phyloP scores from a whole-genome alignment of 169 alveolate species.

The Cryptosporidium bovis region DNA sequence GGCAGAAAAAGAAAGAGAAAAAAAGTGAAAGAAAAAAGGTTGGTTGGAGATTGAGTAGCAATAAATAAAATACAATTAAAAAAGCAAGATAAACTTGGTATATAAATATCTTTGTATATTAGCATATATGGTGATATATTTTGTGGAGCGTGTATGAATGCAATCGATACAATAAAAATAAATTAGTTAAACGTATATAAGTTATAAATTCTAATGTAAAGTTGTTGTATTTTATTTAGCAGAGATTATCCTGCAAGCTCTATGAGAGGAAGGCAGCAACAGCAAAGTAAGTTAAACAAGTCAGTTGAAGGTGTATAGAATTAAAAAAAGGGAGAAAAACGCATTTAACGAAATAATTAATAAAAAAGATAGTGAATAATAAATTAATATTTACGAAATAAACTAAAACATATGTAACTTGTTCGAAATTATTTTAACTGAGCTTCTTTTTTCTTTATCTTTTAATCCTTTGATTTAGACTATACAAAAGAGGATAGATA shows the following conservation, averaged over 20 bases:
- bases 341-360: too few species aligned
- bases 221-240: too few species aligned
- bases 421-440: background rate
- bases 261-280: too few species aligned
- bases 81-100: slow-evolving; percentile 3
- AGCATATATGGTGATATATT: background rate
- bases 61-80: slow-evolving; percentile 1
- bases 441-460: too few species aligned
- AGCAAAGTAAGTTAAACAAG: background rate
- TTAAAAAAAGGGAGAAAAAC: too few species aligned
- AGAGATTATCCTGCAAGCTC: too few species aligned
- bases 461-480: too few species aligned
- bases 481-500: background rate
- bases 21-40: background rate
- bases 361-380: background rate
- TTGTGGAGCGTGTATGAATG: background rate
- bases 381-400: background rate
- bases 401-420: background rate
- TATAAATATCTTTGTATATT: background rate
- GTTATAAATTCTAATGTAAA: too few species aligned
- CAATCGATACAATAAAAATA: too few species aligned
- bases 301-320: too few species aligned
- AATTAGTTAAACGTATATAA: too few species aligned
- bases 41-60: background rate
- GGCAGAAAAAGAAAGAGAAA: slow-evolving; percentile 22